These are phyloP conservation scores for Canavalia gladiata DNA, from an alignment of 306 rosid genomes.

Conservation along the genomic window DNA sequence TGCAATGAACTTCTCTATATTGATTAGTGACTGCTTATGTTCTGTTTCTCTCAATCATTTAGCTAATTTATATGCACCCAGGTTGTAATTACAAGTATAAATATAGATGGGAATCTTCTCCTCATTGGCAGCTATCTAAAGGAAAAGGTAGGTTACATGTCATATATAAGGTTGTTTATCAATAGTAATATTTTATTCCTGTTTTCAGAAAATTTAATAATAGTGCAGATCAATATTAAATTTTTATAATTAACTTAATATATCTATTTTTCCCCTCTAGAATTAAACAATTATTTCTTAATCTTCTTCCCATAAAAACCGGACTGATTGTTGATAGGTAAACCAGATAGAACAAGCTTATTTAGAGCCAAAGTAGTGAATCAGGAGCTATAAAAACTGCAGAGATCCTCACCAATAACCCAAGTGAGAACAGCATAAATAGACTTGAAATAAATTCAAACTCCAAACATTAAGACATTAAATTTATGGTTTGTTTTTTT, in stretches of 20 bases:
- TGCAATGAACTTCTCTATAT: conserved; percentile 15
- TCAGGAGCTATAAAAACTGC: neutral
- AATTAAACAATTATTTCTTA: too few relatives aligned
- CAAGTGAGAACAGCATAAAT: too few relatives aligned
- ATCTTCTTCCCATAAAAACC: neutral
- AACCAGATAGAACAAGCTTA: neutral
- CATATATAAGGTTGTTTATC: conserved; percentile 41
- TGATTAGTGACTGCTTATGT: neutral
- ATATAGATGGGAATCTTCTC: conserved; percentile 41
- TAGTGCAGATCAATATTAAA: neutral
- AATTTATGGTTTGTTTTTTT: too few relatives aligned
- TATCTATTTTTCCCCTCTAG: neutral
- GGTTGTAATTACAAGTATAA: conserved; percentile 80
- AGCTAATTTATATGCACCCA: conserved; percentile 46
- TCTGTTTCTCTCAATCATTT: conserved; percentile 26
- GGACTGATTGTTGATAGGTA: neutral
- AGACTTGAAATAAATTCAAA: too few relatives aligned
- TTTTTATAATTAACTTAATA: conserved; percentile 15
- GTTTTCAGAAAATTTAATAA: conserved; percentile 27
- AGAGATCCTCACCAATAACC: too few relatives aligned
- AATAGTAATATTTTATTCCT: conserved; percentile 30
- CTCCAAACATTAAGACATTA: too few relatives aligned
- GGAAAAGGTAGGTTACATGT: conserved; percentile 49
- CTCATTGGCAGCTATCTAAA: conserved; percentile 42
- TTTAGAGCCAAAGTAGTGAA: neutral